Conservation (phyloP, 2,329 filamentous ascomycete genomes). For the Polytolypa hystricis region DNA sequence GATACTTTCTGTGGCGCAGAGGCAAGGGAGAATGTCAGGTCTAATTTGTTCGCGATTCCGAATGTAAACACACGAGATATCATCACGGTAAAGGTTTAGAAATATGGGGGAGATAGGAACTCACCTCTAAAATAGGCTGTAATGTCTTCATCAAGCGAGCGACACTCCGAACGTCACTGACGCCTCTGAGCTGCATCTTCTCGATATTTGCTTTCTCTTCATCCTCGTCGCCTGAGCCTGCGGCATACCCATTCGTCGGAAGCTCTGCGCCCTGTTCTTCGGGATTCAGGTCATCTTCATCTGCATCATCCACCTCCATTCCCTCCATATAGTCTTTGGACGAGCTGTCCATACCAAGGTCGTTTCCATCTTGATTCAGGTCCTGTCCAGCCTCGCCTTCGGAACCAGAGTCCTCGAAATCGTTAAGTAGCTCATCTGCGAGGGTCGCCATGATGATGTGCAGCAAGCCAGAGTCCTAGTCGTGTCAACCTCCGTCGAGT, state of each 20-base stretch:
- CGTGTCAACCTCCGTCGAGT: too few species aligned
- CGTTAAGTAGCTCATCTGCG: constrained; percentile 83
- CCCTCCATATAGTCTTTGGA: constrained; percentile 17
- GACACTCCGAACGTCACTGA: constrained; percentile 70
- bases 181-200: constrained; percentile 63
- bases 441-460: constrained; percentile 63
- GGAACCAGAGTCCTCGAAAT: constrained; percentile 77
- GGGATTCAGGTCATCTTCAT: constrained; percentile 12
- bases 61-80: constrained; percentile 59
- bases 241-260: constrained; percentile 49
- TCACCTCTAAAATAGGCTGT: constrained; percentile 71
- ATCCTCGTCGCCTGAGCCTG: constrained; percentile 52
- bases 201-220: constrained; percentile 50
- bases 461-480: background rate
- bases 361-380: constrained; percentile 32
- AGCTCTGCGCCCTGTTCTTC: constrained; percentile 21
- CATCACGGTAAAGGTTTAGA: constrained; percentile 16
- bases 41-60: constrained; percentile 40
- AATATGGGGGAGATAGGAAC: constrained; percentile 27
- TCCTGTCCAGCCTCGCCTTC: constrained; percentile 55
- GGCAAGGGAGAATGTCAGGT: constrained; percentile 51
- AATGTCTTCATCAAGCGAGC: constrained; percentile 71
- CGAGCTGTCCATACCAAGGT: constrained; percentile 15
- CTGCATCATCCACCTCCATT: constrained; percentile 15
- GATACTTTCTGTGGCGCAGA: constrained; percentile 60